A percentile compares a stretch with the other conserved stretches of the same genome.
Evolutionary conservation across 75 land plant genomes (phyloP).

Genomic region (Pinus taeda): DNA sequence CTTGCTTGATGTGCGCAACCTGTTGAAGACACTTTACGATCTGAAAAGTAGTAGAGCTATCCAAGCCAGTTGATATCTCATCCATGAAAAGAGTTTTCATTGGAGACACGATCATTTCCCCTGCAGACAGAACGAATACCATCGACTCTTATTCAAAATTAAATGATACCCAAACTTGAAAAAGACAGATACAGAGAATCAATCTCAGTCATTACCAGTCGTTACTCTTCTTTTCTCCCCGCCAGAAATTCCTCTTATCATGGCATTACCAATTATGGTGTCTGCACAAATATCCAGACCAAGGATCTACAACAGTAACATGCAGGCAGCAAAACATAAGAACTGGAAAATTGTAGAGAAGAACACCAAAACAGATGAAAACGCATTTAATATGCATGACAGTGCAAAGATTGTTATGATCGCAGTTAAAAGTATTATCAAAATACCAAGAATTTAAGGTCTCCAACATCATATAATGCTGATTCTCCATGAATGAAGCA

Average conservation of each 20-base stretch:
- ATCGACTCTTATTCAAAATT: not conserved
- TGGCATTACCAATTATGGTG: conserved; percentile 26
- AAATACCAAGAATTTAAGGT: not conserved
- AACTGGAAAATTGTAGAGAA: not conserved
- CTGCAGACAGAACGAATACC: too few relatives aligned
- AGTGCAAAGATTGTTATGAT: not conserved
- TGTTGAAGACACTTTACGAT: conserved; percentile 65
- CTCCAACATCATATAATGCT: not conserved
- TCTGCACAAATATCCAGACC: conserved; percentile 32
- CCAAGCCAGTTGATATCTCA: conserved; percentile 85
- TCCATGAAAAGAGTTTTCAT: conserved; percentile 84
- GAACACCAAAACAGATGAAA: not conserved
- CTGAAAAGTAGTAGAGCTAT: conserved; percentile 87
- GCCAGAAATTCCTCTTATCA: conserved; percentile 33
- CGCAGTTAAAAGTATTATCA: too few relatives aligned
- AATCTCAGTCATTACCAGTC: conserved; percentile 16
- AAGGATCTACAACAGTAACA: conserved; percentile 14
- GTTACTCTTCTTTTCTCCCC: conserved; percentile 30
- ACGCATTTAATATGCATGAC: not conserved
- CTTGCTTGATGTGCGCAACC: conserved; percentile 59
- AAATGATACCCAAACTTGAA: not conserved
- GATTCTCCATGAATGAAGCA: not conserved
- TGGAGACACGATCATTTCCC: conserved; percentile 88
- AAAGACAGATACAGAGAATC: not conserved
- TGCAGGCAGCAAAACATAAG: not conserved